phyloP scores from a whole-genome alignment of 371 early-diverging fungal species.

The Mortierella sp. region DNA sequence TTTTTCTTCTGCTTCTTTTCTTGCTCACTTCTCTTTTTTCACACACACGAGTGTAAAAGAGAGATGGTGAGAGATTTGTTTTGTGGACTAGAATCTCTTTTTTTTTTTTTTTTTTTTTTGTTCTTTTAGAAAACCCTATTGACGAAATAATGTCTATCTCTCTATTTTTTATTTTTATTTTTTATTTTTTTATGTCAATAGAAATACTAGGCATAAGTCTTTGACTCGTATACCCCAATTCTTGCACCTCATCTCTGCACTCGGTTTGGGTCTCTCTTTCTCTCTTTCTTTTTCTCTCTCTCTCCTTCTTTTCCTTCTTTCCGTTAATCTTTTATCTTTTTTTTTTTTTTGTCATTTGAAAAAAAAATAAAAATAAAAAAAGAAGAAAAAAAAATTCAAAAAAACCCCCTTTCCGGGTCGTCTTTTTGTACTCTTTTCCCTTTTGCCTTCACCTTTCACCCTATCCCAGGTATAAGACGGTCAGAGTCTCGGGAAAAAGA shows the following conservation, averaged over 20 bases:
- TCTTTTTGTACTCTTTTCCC: too few relatives aligned
- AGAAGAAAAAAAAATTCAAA: too few relatives aligned
- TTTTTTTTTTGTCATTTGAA: neutral
- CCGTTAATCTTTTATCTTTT: neutral
- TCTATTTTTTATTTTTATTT: too few relatives aligned
- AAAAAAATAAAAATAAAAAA: neutral
- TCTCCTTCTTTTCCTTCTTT: neutral
- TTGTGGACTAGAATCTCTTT: too few relatives aligned
- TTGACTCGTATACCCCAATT: neutral
- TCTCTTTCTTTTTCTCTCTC: neutral
- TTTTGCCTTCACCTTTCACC: neutral
- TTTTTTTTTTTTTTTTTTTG: too few relatives aligned
- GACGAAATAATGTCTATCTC: too few relatives aligned
- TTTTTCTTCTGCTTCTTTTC: neutral
- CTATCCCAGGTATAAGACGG: neutral
- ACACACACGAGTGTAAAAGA: neutral
- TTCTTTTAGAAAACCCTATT: too few relatives aligned
- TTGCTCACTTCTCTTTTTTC: neutral
- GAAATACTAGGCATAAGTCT: constrained; percentile 14
- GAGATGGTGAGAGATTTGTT: too few relatives aligned
- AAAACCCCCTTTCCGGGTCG: too few relatives aligned
- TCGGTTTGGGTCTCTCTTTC: neutral
- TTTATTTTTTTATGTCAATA: neutral
- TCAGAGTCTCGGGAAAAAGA: too few relatives aligned
- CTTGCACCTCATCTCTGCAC: too few relatives aligned